These are phyloP conservation scores for Aureobasidium sp. DNA, from an alignment of 2,329 filamentous ascomycete genomes.

Conservation along the genomic window DNA sequence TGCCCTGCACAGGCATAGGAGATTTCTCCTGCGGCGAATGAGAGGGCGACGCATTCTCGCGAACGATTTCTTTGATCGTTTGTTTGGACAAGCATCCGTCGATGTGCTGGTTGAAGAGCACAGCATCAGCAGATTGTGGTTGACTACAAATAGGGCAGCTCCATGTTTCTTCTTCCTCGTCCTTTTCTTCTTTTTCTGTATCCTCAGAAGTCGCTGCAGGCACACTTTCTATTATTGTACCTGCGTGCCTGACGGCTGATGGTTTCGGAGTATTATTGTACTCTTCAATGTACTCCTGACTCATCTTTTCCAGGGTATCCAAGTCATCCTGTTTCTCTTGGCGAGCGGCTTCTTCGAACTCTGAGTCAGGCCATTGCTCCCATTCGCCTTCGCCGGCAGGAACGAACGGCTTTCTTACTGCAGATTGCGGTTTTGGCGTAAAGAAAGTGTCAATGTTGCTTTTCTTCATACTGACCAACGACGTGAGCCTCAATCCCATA, in stretches of 20 bases:
- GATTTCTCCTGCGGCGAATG: constrained; percentile 13
- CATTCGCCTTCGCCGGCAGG: constrained; percentile 47
- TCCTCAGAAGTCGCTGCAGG: constrained; percentile 17
- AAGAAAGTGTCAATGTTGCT: constrained; percentile 71
- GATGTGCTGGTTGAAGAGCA: constrained; percentile 81
- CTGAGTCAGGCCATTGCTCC: constrained; percentile 63
- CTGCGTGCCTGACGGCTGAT: not conserved
- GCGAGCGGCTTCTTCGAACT: constrained; percentile 55
- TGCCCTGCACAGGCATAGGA: constrained; percentile 15
- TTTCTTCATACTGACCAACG: constrained; percentile 80
- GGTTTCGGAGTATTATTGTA: constrained; percentile 23
- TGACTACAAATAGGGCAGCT: constrained; percentile 81
- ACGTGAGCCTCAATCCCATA: constrained; percentile 83
- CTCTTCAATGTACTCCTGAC: constrained; percentile 42
- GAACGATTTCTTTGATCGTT: constrained; percentile 74
- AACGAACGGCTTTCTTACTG: constrained; percentile 17
- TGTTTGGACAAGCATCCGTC: constrained; percentile 82
- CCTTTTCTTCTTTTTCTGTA: constrained; percentile 25
- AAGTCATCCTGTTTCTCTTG: constrained; percentile 56
- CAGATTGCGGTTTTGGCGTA: constrained; percentile 45
- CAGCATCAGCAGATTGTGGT: constrained; percentile 68
- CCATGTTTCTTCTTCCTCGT: constrained; percentile 51
- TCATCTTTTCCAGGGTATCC: constrained; percentile 54
- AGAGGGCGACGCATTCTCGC: constrained; percentile 39
- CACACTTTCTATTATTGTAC: constrained; percentile 18